These are phyloP conservation scores for Chalaropsis ovoidea DNA, from an alignment of 2,329 filamentous ascomycete species.

Conservation along the genomic window DNA sequence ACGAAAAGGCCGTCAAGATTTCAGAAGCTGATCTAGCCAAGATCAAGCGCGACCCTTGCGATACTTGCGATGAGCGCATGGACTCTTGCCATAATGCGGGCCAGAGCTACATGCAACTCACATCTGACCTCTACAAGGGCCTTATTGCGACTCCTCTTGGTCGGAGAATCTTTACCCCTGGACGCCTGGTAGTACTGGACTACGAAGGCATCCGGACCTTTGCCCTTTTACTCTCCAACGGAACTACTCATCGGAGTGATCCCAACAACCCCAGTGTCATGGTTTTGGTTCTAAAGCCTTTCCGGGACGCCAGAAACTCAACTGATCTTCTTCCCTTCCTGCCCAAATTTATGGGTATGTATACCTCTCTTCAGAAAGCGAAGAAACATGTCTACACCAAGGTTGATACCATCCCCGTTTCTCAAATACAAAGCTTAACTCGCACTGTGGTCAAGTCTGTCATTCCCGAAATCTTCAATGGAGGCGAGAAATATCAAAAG, in stretches of 20 bases:
- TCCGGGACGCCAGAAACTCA: conserved; percentile 59
- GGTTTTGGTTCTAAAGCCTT: conserved; percentile 64
- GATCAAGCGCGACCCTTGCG: conserved; percentile 75
- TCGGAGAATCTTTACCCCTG: conserved; percentile 63
- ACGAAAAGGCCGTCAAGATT: conserved; percentile 86
- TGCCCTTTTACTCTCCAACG: conserved; percentile 70
- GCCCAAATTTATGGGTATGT: conserved; percentile 55
- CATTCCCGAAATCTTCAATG: conserved; percentile 48
- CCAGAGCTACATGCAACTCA: conserved; percentile 70
- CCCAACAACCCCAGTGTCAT: conserved; percentile 57
- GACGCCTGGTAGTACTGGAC: conserved; percentile 73
- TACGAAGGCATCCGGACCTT: conserved; percentile 73
- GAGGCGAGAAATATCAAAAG: conserved; percentile 39
- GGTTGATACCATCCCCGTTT: conserved; percentile 58
- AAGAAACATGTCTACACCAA: conserved; percentile 59
- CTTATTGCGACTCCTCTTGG: conserved; percentile 74
- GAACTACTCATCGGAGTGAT: conserved; percentile 47
- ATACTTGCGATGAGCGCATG: conserved; percentile 69
- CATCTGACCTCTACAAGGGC: conserved; percentile 65
- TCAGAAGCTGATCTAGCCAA: conserved; percentile 87
- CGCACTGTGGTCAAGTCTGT: conserved; percentile 52
- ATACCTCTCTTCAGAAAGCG: conserved; percentile 56
- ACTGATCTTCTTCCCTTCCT: conserved; percentile 84
- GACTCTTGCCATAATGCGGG: conserved; percentile 72
- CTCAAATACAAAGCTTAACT: conserved; percentile 77